phyloP scores from a whole-genome alignment of 257 asterid genomes.

The Ophiorrhiza pumila region DNA sequence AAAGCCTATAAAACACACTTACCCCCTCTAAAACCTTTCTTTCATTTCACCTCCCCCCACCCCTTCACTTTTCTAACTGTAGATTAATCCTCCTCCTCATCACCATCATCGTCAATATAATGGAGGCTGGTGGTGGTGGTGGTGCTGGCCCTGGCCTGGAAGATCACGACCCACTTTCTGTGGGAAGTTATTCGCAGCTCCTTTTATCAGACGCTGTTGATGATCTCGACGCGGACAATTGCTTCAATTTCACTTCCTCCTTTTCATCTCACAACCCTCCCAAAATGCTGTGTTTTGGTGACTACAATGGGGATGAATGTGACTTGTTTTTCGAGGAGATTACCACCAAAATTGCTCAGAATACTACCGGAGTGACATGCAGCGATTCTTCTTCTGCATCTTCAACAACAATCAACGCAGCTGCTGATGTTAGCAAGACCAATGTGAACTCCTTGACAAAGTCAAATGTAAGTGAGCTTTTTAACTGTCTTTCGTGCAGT shows the following conservation, averaged over 20 bases:
- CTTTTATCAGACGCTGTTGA: slow-evolving; percentile 47
- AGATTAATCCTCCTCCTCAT: too few relatives aligned
- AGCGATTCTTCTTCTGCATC: slow-evolving; percentile 39
- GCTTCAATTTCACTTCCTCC: slow-evolving; percentile 32
- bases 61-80: background rate
- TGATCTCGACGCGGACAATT: slow-evolving; percentile 29
- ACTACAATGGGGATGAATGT: slow-evolving; percentile 14
- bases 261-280: slow-evolving; percentile 26
- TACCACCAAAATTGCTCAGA: slow-evolving; percentile 26
- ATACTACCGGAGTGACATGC: slow-evolving; percentile 42
- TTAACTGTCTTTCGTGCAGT: background rate
- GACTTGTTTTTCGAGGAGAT: background rate
- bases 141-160: slow-evolving; percentile 18
- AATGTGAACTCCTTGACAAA: slow-evolving; percentile 21
- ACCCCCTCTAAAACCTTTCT: too few relatives aligned
- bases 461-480: slow-evolving; percentile 22
- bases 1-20: slow-evolving; percentile 6
- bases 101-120: background rate
- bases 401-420: slow-evolving; percentile 24
- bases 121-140: slow-evolving; percentile 42
- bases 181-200: slow-evolving; percentile 62
- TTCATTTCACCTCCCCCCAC: background rate
- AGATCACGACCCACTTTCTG: slow-evolving; percentile 37
- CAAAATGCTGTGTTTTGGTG: slow-evolving; percentile 71
- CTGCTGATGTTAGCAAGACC: background rate